Base-by-base conservation (phyloP, 2,329 filamentous ascomycete species). In the Erysiphe pulchra region DNA sequence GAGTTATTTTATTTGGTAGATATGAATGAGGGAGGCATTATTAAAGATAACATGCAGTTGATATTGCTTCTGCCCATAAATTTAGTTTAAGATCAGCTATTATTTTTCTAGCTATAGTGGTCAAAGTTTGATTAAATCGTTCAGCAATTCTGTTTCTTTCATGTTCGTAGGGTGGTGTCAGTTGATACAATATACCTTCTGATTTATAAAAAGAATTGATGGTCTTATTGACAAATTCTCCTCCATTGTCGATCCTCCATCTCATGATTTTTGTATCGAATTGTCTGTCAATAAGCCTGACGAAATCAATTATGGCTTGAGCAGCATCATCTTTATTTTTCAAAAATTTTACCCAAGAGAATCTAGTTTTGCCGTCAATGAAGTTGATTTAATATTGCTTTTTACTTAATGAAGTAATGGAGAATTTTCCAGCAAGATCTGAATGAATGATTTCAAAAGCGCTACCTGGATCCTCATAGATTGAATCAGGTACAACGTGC, bases 381-480 rank as follows among this genome's bases (percentile, higher is more conserved):
- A 44, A 37, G 10, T 18, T 36, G 4, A 44, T 34, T 11, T 44
- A 37, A 20, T 44, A 44, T 16, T 32, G n/a, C 20, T 44, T 44
- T n/a, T 18, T 18, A 14, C 32, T 18, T 36, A 37, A 28, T 44
- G 42, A 44, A 14, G 31, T 32, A 24, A 36, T 17, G 3, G 32
- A 44, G 16, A 44, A 44, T 16, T 44, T 36, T 36, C 42, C 42
- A 24, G 42, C 37, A n/a, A 36, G 42, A 44, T 44, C 42, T 13
- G 31, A 36, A 24, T 44, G 32, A 18, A 44, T 44, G 4, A 28
- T 20, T 14, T 44, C 42, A 37, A 44, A 44, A 13, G 8, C 7
- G 4, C 30, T 36, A 12, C 11, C 11, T 8, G 39, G 12, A 31
- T 42, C 11, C 6, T 42, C 18, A 41, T 14, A 2, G 2, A n/a